Base-by-base conservation (phyloP, 371 early-diverging fungal genomes). In the Capniomyces stellatus region DNA sequence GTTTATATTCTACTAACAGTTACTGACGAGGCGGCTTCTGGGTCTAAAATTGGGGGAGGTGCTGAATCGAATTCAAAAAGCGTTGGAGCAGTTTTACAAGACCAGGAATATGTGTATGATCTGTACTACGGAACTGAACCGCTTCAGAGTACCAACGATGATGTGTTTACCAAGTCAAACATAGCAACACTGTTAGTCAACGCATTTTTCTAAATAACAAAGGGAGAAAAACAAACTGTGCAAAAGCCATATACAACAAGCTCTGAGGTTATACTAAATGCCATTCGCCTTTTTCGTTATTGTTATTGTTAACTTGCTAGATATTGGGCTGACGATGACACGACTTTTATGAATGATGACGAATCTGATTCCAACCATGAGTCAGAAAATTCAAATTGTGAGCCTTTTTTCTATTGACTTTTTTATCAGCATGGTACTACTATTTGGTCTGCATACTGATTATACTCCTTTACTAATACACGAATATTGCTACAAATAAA, bases 341-440 rank as follows among this genome's bases (percentile, higher is more conserved):
- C 15, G 29, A 18, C 22, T 30, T 8, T 40, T 18, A 30, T 18
- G 13, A 39, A 51, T 29, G 25, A n/a, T 23, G 49, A 27, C 23
- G 51, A 10, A 8, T n/a, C 25, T 27, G 39, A 39, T 51, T 29
- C 29, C 13, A 12, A 51, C 4, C 35, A 30, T 30, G n/a, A 51
- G 2, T 51, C 51, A 19, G 51, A 51, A 29, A 39, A 51, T 22
- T 51, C 51, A 18, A 51, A 51, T 30, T 29, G 51, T 51, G 39
- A 8, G 23, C n/a, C 13, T 30, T 49, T 21, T 15, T 35, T 35
- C 15, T 15, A 35, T 15, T 35, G 15, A 10, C 35, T 10, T 35
- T 35, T 6, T 35, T 35, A 15, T 35, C 15, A 10, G 15, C 15
- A 35, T 10, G 15, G 6, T 15, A 10, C 15, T 35, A 35, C 15